Percentiles rank a stretch among this genome's conserved stretches.
These are phyloP conservation scores for Galeopsis tetrahit DNA, from an alignment of 257 asterid species.

Conservation along the genomic window DNA sequence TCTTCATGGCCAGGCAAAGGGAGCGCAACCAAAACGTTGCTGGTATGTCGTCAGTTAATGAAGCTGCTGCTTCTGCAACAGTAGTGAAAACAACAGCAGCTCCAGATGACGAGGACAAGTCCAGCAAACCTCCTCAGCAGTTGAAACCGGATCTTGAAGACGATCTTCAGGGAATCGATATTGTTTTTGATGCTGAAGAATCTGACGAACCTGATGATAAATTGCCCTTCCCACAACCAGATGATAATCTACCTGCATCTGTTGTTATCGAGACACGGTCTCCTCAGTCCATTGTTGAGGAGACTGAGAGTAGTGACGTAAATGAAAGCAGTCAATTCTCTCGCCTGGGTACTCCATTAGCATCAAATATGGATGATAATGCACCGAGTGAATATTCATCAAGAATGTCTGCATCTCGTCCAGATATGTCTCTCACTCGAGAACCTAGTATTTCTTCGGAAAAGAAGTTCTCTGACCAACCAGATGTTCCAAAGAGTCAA, in stretches of 20 bases:
- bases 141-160: constrained; percentile 88
- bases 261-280: constrained; percentile 64
- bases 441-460: constrained; percentile 85
- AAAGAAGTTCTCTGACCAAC: constrained; percentile 64
- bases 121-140: constrained; percentile 51
- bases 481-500: constrained; percentile 58
- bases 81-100: constrained; percentile 50
- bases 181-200: constrained; percentile 96
- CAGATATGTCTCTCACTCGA: constrained; percentile 57
- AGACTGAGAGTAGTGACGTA: constrained; percentile 75
- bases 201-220: constrained; percentile 78
- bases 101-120: constrained; percentile 65
- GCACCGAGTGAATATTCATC: constrained; percentile 76
- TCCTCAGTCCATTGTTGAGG: constrained; percentile 90
- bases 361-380: constrained; percentile 70
- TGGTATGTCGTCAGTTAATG: constrained; percentile 50
- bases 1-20: constrained; percentile 94
- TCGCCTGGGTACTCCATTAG: constrained; percentile 54
- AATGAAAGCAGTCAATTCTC: constrained; percentile 66
- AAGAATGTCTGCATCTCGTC: constrained; percentile 76
- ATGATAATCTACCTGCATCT: constrained; percentile 72
- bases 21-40: constrained; percentile 68
- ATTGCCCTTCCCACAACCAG: constrained; percentile 84
- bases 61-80: constrained; percentile 39
- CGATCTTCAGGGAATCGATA: constrained; percentile 96